phyloP scores from a whole-genome alignment of 202 grass and related monocot genomes.

The Schoenoplectus tabernaemontani region DNA sequence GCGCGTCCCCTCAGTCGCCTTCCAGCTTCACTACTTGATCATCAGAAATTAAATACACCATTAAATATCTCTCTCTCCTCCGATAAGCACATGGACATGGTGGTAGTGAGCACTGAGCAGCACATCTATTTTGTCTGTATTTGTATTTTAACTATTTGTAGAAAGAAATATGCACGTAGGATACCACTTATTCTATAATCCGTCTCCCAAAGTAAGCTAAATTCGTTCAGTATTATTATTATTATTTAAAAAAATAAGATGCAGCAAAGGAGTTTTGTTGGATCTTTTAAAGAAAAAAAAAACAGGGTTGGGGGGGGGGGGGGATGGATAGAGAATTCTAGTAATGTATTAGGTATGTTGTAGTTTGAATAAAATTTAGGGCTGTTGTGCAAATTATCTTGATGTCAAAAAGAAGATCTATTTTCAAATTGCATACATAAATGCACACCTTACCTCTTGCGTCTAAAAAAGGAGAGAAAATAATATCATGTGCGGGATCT shows the following conservation, averaged over 20 bases:
- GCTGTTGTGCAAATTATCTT: not conserved
- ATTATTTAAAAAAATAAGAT: not conserved
- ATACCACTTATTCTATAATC: not conserved
- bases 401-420: conserved; percentile 19
- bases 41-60: conserved; percentile 15
- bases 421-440: conserved; percentile 11
- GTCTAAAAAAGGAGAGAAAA: not conserved
- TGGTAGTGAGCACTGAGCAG: conserved; percentile 8
- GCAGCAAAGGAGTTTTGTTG: not conserved
- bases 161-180: not conserved
- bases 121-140: conserved; percentile 33
- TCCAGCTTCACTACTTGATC: conserved; percentile 4
- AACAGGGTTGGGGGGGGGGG: too few relatives aligned
- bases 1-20: conserved; percentile 3
- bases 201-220: not conserved
- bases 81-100: conserved; percentile 37
- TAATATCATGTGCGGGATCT: conserved; percentile 40
- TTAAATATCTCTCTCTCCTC: conserved; percentile 1
- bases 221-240: not conserved
- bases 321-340: not conserved
- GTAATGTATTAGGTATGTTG: not conserved
- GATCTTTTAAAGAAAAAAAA: not conserved
- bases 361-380: not conserved
- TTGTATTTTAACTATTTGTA: not conserved
- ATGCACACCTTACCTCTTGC: conserved; percentile 12